Conservation (phyloP, 2,329 filamentous ascomycete genomes). For the Ceratocystis smalleyi region DNA sequence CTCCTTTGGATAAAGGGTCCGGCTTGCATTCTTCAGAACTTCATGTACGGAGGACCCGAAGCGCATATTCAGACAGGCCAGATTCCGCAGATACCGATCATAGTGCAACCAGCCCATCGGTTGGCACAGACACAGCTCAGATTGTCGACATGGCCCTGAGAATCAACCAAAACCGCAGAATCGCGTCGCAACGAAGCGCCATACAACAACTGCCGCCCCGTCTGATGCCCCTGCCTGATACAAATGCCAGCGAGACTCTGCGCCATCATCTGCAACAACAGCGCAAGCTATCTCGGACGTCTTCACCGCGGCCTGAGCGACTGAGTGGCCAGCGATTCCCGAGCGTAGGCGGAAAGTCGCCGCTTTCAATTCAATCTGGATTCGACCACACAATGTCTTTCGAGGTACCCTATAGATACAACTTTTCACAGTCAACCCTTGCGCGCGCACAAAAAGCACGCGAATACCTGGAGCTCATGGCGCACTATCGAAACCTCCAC, state of each 20-base stretch:
- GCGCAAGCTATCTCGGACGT: constrained; percentile 43
- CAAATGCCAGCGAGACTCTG: constrained; percentile 41
- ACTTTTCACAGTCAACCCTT: constrained; percentile 66
- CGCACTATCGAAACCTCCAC: constrained; percentile 70
- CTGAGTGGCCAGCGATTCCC: constrained; percentile 25
- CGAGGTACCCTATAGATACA: constrained; percentile 36
- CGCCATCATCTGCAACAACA: constrained; percentile 59
- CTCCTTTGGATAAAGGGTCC: neutral
- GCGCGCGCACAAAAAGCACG: constrained; percentile 72
- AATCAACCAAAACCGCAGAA: constrained; percentile 63
- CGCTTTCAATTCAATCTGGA: constrained; percentile 19
- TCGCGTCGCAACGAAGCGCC: constrained; percentile 42
- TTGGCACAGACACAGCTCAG: constrained; percentile 52
- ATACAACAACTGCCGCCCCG: constrained; percentile 36
- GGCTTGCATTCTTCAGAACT: neutral
- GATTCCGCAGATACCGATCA: constrained; percentile 20
- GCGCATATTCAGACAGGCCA: constrained; percentile 16
- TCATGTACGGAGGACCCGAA: constrained; percentile 4
- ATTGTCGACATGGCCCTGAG: constrained; percentile 88
- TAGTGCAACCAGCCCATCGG: neutral
- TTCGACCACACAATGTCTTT: constrained; percentile 20
- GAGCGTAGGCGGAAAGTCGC: constrained; percentile 27
- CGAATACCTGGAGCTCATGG: constrained; percentile 68
- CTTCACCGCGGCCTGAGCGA: constrained; percentile 41
- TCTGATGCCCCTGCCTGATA: constrained; percentile 38